These are phyloP conservation scores for Zygosaccharomyces gambellarensis DNA, from an alignment of 805 yeast species.

Conservation along the genomic window DNA sequence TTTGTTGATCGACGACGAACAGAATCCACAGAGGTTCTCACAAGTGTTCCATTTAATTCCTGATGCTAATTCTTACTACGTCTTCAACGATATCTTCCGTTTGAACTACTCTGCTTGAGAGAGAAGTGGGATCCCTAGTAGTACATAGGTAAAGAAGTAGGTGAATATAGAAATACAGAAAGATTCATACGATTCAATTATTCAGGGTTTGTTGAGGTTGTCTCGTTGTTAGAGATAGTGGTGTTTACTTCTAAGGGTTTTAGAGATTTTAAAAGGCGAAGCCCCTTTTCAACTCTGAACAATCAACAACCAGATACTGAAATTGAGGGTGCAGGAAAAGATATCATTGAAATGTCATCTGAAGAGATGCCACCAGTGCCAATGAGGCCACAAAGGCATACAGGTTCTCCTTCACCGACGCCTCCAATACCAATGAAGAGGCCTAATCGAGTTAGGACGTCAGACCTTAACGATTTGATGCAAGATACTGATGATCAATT, in stretches of 20 bases:
- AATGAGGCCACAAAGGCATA: conserved; percentile 17
- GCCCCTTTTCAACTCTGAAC: conserved; percentile 1
- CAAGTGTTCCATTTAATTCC: conserved; percentile 97
- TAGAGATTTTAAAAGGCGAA: neutral
- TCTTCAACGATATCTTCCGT: conserved; percentile 95
- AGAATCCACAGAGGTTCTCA: conserved; percentile 91
- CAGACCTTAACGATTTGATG: conserved; percentile 13
- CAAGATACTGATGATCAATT: conserved; percentile 14
- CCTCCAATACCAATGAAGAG: conserved; percentile 11
- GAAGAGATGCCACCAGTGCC: conserved; percentile 29
- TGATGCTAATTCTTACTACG: conserved; percentile 86
- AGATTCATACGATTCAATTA: neutral
- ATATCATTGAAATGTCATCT: conserved; percentile 11
- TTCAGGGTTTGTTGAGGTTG: no score
- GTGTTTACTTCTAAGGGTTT: neutral
- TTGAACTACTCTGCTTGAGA: conserved; percentile 67
- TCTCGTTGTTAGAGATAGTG: no score
- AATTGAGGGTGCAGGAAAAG: neutral
- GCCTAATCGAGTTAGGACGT: conserved; percentile 9
- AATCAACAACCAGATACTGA: neutral
- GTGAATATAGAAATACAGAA: conserved; percentile 3
- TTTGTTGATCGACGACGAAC: conserved; percentile 85
- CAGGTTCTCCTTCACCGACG: conserved; percentile 10
- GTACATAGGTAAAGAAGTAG: neutral
- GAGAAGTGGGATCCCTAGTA: neutral